Evolutionary conservation across 345 rosid genomes (phyloP), one percentile per base, ranked within the genome.

Genomic region (Gossypium bickii): DNA sequence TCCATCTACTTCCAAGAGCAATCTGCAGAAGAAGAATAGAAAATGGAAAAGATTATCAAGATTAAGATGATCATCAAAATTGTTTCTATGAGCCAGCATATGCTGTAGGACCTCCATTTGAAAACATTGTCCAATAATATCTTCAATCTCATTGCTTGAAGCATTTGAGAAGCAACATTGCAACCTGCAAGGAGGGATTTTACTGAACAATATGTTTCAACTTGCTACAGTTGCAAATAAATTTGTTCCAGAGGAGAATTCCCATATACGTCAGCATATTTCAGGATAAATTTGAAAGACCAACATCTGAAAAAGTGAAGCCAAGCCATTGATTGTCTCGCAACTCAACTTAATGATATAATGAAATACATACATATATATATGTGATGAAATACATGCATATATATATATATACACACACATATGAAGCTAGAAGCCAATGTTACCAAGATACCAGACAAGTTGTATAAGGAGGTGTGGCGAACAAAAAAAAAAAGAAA

Each of bases 11-110:
- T 80, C 88, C 58, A 71, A 56, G 67, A 74, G 65, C 53, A 71
- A 70, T 70, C 52, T 61, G 7, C 69, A 29, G 38, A 81, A 77
- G 77, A 87, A 74, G 81, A 85, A 66, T 41, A 70, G 78, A n/a
- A 86, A 87, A 76, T 78, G 86, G 10, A 87, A 74, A 76, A 82
- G 91, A 65, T 72, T 86, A 69, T 83, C 90, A 15, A 74, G 86
- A 73, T 72, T 87, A 72, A 80, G 82, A 73, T 88, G 81, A 79
- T 63, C 41, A 44, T 11, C 24, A 2, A 17, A 29, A 27, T 55
- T 29, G 12, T n/a, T 52, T 29, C 53, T 29, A 18, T 27, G 53
- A 43, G 43, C 12, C 22, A 69, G 55, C 34, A 8, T 67, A 13
- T 9, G 49, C 49, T 2, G 5, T 41, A 5, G 22, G 43, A 41